Evolutionary conservation across 2,329 filamentous ascomycete species (phyloP), one percentile per base, ranked within the genome.

Genomic region (Cercospora beticola): DNA sequence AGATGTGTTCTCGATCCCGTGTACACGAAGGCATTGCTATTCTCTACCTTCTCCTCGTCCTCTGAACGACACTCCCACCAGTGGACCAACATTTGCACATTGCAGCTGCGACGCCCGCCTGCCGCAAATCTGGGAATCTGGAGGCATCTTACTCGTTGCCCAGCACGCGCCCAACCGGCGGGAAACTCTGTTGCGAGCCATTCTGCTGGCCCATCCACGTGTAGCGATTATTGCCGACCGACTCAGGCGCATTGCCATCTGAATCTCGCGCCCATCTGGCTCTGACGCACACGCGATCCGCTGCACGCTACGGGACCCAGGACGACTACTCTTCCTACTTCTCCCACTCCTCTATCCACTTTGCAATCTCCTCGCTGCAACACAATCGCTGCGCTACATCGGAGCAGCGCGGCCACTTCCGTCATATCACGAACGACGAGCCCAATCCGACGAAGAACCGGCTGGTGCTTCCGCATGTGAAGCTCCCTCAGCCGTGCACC

Each of bases 381-480:
- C 23, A n/a, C 28, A 23, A 10, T 4, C 54, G 23, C 54, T 57
- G 54, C 54, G 54, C 59, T 43, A 62, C 59, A 62, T 40, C 23
- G 59, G 59, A 36, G 12, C 43, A 14, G 23, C 18, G 31, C 21
- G 36, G 21, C 62, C 62, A 58, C 62, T 33, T 57, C 52, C 62
- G 31, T 64, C 62, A 58, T 61, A 52, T 33, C 63, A 49, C 63
- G 31, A 52, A 46, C 56, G 62, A 67, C 54, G 56, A 54, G 36
- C 58, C 65, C 49, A 36, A 64, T 57, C 66, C 67, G 67, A 68
- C 59, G 43, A 68, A 68, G 46, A 62, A 46, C 67, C 67, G 67
- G 67, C 67, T 68, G 67, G 67, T 59, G 67, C 67, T 65, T 68
- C 67, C 59, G 67, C 67, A 68, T 68, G 67, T 65, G 67, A 68